Evolutionary conservation across 2,329 filamentous ascomycete species (phyloP).

Genomic region (Thelonectria discophora): DNA sequence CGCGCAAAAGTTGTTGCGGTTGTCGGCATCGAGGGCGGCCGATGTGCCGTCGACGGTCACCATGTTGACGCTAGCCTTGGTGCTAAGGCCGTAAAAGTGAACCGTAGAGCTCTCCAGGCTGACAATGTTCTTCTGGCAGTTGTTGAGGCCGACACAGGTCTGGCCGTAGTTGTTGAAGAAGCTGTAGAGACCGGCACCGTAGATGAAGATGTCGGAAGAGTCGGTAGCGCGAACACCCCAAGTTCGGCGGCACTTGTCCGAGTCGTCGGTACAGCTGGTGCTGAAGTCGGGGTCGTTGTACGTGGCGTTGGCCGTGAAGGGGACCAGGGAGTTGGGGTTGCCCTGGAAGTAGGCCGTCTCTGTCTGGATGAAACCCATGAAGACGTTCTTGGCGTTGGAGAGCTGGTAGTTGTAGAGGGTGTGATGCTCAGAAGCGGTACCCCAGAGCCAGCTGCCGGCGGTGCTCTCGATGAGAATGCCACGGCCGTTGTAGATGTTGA

Average conservation of each 20-base stretch:
- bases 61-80: constrained; percentile 80
- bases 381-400: constrained; percentile 78
- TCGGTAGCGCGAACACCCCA: constrained; percentile 78
- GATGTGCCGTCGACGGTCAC: constrained; percentile 67
- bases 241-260: constrained; percentile 72
- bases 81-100: constrained; percentile 74
- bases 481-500: constrained; percentile 88
- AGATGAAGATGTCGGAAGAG: constrained; percentile 73
- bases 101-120: constrained; percentile 74
- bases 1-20: constrained; percentile 72
- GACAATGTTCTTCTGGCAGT: constrained; percentile 82
- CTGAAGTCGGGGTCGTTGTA: constrained; percentile 76
- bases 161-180: constrained; percentile 87
- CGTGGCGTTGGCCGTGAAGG: constrained; percentile 66
- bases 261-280: constrained; percentile 57
- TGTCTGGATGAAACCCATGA: constrained; percentile 84
- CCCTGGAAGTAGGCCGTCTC: constrained; percentile 91
- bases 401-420: constrained; percentile 88
- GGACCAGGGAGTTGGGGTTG: constrained; percentile 76
- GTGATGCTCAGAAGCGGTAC: constrained; percentile 73
- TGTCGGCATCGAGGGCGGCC: constrained; percentile 65
- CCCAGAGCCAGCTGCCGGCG: constrained; percentile 82
- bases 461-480: constrained; percentile 81
- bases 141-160: constrained; percentile 71
- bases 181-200: constrained; percentile 79